phyloP scores from a whole-genome alignment of 2,329 filamentous ascomycete species.

The Claviceps pusilla region DNA sequence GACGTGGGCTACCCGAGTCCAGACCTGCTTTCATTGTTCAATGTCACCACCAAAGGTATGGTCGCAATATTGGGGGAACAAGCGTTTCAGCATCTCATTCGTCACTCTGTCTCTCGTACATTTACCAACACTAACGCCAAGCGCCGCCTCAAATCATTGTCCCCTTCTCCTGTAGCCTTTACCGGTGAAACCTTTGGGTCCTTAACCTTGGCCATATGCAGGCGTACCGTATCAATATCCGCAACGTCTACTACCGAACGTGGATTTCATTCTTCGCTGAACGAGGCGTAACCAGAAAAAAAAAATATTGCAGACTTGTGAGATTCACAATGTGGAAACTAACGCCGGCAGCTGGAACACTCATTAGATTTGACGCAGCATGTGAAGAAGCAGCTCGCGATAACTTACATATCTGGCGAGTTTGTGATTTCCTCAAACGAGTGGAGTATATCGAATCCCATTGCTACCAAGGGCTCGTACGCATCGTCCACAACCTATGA shows the following conservation, averaged over 20 bases:
- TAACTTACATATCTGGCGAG: slow-evolving; percentile 37
- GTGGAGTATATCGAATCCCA: slow-evolving; percentile 69
- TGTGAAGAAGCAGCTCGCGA: not conserved
- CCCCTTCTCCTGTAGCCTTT: not conserved
- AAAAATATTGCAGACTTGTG: not conserved
- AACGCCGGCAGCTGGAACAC: not conserved
- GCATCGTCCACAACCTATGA: slow-evolving; percentile 53
- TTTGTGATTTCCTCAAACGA: slow-evolving; percentile 68
- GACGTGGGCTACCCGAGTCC: too few species aligned
- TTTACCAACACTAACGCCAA: not conserved
- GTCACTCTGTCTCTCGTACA: too few species aligned
- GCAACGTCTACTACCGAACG: too few species aligned
- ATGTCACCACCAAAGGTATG: too few species aligned
- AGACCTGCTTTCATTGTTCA: too few species aligned
- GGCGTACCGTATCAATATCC: too few species aligned
- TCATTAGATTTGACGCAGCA: not conserved
- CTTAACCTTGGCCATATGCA: not conserved
- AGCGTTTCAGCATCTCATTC: not conserved
- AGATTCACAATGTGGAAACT: not conserved
- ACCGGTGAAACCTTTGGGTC: too few species aligned
- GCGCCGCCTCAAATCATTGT: not conserved
- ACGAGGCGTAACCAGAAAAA: too few species aligned
- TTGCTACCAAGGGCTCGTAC: slow-evolving; percentile 56
- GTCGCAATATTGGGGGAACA: not conserved
- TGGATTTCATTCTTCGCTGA: not conserved